These are phyloP conservation scores for Mortierella sp. DNA, from an alignment of 371 early-diverging fungal genomes.

Conservation along the genomic window DNA sequence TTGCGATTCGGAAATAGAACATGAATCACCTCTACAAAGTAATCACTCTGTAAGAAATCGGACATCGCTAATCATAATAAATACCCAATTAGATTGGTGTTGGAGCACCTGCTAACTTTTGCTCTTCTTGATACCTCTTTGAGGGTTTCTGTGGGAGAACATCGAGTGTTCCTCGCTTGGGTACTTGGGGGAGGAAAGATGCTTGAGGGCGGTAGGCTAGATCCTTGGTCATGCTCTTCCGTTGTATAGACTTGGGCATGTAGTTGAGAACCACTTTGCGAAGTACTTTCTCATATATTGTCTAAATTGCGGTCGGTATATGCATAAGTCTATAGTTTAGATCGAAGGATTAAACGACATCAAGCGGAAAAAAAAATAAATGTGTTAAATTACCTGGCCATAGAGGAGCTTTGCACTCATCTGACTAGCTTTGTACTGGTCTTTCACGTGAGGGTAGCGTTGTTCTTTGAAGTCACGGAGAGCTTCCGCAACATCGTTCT, in stretches of 20 bases:
- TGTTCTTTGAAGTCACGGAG: conserved; percentile 17
- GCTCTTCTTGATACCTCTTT: neutral
- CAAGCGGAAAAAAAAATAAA: neutral
- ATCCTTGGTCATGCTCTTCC: neutral
- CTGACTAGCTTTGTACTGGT: neutral
- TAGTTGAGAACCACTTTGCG: conserved; percentile 18
- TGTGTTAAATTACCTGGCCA: conserved; percentile 6
- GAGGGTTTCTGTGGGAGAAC: neutral
- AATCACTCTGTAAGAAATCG: no score
- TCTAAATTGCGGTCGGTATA: neutral
- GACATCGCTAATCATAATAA: no score
- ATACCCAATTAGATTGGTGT: neutral
- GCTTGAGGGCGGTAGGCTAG: neutral
- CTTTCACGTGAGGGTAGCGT: neutral
- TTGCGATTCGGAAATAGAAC: no score
- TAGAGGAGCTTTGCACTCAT: conserved; percentile 3
- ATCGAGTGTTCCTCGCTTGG: neutral
- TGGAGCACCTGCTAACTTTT: neutral
- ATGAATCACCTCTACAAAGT: no score
- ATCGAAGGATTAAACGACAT: neutral
- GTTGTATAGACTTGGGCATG: conserved; percentile 8
- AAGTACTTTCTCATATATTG: conserved; percentile 9
- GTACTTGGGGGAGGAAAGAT: neutral
- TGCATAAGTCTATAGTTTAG: neutral
- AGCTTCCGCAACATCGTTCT: neutral